These are phyloP conservation scores for Viridothelium virens DNA, from an alignment of 495 filamentous ascomycete genomes.

Conservation along the genomic window DNA sequence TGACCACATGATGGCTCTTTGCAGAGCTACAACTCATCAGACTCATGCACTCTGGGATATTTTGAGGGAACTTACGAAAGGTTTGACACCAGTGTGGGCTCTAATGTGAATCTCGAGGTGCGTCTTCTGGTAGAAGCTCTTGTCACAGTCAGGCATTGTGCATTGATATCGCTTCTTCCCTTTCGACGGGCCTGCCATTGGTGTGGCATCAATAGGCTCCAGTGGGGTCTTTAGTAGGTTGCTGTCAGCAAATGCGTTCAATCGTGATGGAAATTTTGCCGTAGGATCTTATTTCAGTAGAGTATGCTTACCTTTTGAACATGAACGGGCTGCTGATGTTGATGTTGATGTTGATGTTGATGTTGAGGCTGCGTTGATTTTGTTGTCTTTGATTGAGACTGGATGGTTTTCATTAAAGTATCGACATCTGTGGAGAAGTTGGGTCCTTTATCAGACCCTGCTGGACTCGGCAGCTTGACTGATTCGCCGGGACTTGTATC, in stretches of 20 bases:
- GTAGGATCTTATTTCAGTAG: not conserved
- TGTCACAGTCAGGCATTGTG: constrained; percentile 64
- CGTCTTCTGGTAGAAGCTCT: constrained; percentile 85
- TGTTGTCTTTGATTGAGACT: constrained; percentile 52
- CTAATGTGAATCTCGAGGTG: constrained; percentile 87
- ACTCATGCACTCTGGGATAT: not conserved
- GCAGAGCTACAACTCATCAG: constrained; percentile 50
- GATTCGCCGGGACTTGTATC: constrained; percentile 19
- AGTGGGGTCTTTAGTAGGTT: no score
- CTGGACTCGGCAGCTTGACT: constrained; percentile 6
- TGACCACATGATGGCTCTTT: constrained; percentile 66
- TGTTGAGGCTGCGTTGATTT: constrained; percentile 36
- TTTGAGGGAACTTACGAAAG: constrained; percentile 59
- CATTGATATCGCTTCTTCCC: constrained; percentile 66
- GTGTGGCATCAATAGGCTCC: not conserved
- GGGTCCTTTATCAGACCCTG: constrained; percentile 25
- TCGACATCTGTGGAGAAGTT: constrained; percentile 79
- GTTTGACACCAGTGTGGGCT: constrained; percentile 84
- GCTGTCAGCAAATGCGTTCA: no score
- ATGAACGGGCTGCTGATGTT: constrained; percentile 6
- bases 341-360: constrained; percentile 24
- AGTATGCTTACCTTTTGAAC: not conserved
- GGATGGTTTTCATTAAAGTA: constrained; percentile 85
- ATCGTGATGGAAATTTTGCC: no score
- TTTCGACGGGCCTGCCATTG: constrained; percentile 14